These are phyloP conservation scores for Przewalskia tangutica DNA, from an alignment of 257 asterid genomes.

Conservation along the genomic window DNA sequence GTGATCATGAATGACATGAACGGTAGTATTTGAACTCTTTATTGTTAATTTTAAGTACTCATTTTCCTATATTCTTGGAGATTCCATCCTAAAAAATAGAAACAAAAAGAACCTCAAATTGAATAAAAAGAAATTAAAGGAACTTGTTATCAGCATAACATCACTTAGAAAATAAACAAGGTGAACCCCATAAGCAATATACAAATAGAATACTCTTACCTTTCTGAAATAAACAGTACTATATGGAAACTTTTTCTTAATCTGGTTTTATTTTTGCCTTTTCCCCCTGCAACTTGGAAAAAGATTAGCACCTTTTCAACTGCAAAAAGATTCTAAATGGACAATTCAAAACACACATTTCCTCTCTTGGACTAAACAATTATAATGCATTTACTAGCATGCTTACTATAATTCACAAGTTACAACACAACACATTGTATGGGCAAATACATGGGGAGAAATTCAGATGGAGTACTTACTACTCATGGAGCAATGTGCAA, in stretches of 20 bases:
- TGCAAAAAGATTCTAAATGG: constrained; percentile 22
- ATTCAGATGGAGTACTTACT: neutral
- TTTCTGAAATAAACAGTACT: neutral
- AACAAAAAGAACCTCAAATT: neutral
- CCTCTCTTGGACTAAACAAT: neutral
- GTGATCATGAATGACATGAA: constrained; percentile 5
- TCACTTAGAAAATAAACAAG: neutral
- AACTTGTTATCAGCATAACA: neutral
- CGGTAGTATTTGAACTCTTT: too few relatives aligned
- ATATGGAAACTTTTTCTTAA: neutral
- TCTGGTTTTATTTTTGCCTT: constrained; percentile 5
- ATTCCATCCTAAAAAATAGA: neutral
- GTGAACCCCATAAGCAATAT: neutral
- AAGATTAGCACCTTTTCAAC: constrained; percentile 43
- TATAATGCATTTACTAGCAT: neutral
- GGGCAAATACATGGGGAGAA: constrained; percentile 15
- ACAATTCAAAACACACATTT: constrained; percentile 12
- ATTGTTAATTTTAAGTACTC: neutral
- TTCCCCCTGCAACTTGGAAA: constrained; percentile 23
- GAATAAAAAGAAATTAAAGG: neutral
- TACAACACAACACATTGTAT: constrained; percentile 1
- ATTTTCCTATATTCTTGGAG: constrained; percentile 4
- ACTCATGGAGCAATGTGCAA: constrained; percentile 39
- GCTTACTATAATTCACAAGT: constrained; percentile 15
- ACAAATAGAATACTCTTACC: neutral